These are phyloP conservation scores for Candida suzukii DNA, from an alignment of 805 yeast genomes.

Conservation along the genomic window DNA sequence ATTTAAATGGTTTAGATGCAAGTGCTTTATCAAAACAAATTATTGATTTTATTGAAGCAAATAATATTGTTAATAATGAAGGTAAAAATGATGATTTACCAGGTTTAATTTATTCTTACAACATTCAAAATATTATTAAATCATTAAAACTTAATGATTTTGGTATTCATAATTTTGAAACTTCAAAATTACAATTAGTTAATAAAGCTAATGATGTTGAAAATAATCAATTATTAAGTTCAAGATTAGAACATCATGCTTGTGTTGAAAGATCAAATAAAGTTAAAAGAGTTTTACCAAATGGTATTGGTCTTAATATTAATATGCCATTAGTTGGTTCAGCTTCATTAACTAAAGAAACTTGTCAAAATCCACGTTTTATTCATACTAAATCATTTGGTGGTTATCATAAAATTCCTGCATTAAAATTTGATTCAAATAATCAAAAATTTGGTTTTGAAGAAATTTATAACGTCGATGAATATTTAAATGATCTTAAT, in stretches of 20 bases:
- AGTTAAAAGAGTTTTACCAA: constrained; percentile 32
- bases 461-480: constrained; percentile 12
- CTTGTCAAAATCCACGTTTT: constrained; percentile 35
- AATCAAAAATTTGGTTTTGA: constrained; percentile 6
- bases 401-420: constrained; percentile 15
- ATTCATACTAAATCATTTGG: constrained; percentile 42
- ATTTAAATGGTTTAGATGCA: constrained; percentile 8
- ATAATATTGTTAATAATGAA: not conserved
- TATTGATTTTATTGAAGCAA: constrained; percentile 3
- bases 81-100: not conserved
- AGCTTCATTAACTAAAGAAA: constrained; percentile 11
- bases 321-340: constrained; percentile 38
- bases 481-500: constrained; percentile 2
- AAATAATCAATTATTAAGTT: not conserved
- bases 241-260: constrained; percentile 3
- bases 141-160: constrained; percentile 3
- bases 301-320: constrained; percentile 40
- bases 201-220: constrained; percentile 3
- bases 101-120: constrained; percentile 4
- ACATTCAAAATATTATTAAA: constrained; percentile 7
- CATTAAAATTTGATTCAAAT: constrained; percentile 6
- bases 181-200: constrained; percentile 9
- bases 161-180: constrained; percentile 14
- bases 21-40: not conserved
- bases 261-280: constrained; percentile 7